A percentile compares a stretch with the other conserved stretches of the same genome.
These are phyloP conservation scores for Aspergillus sp. DNA, from an alignment of 2,329 filamentous ascomycete species.

Conservation along the genomic window DNA sequence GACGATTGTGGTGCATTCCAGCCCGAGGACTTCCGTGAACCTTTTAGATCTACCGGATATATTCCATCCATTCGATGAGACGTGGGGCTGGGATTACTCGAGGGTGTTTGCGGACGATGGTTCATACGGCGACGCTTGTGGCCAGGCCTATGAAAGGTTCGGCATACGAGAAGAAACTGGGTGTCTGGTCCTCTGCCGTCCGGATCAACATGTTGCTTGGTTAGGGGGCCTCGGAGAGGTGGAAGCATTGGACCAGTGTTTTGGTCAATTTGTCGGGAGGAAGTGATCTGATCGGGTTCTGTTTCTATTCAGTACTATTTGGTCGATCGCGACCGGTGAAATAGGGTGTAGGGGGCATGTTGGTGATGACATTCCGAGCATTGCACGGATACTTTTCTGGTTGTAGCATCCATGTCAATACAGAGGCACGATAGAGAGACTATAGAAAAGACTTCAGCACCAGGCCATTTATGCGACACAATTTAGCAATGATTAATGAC, in stretches of 20 bases:
- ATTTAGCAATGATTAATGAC: too few species aligned
- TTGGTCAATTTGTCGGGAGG: not conserved
- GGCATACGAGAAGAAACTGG: constrained; percentile 18
- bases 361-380: too few species aligned
- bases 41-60: constrained; percentile 18
- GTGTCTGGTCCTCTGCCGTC: constrained; percentile 22
- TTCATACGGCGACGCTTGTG: not conserved
- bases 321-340: too few species aligned
- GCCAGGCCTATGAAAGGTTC: constrained; percentile 14
- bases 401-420: too few species aligned
- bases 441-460: too few species aligned
- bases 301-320: too few species aligned
- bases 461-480: too few species aligned
- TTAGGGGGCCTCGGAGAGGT: constrained; percentile 16
- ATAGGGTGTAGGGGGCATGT: too few species aligned
- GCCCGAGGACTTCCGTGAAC: constrained; percentile 1
- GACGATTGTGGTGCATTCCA: constrained; percentile 18
- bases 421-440: too few species aligned
- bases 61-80: constrained; percentile 21
- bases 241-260: constrained; percentile 15
- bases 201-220: constrained; percentile 27
- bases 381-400: too few species aligned
- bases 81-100: constrained; percentile 22
- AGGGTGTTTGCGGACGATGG: constrained; percentile 20
- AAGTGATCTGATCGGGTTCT: too few species aligned